Base-by-base conservation (phyloP, 2,329 filamentous ascomycete genomes). In the Aspergillus fijiensis region DNA sequence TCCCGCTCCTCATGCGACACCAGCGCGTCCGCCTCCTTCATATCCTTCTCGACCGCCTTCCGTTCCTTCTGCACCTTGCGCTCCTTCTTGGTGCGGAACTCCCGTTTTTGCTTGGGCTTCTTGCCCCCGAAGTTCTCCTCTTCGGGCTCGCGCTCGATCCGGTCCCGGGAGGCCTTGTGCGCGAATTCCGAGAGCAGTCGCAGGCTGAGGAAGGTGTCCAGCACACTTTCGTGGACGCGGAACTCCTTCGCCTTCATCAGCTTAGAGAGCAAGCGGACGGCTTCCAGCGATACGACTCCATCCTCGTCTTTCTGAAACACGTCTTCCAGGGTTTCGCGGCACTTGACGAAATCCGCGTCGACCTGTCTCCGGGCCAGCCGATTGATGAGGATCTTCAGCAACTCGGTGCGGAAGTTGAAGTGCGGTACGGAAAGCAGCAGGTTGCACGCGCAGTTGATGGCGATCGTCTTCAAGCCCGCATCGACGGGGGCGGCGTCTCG, bases 201-300 rank as follows among this genome's bases (percentile, higher is more conserved):
- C 4, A 99, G 83, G 71, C 94, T 90, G 48, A 99, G 84, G 75
- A 99, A 97, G 1, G 92, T 89, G 74, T 98, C 96, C 57, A 98
- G 78, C 0, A 96, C 89, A 68, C 84, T 89, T 76, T 97, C 93
- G 67, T 97, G 86, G 29, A 97, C 84, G 51, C 87, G 80, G 75
- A 91, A 99, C 60, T 94, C 87, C 66, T 88, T 89, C 1, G 88
- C 88, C 77, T 91, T 96, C 88, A 99, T 94, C 93, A 97, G 96
- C 80, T 95, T 96, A 25, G 91, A 87, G 48, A 99, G 80, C 57
- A 96, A 82, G 0, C 87, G 86, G 11, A 96, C 91, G 0, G 91
- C 90, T 73, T 99, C 95, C 67, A 96, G 83, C 0, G 93, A 92
- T 1, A 92, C 88, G 19, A 90, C 87, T 16, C 95, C 95, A 70